Base-by-base conservation (phyloP, 441 rosid species). In the Pelargonium citronellum region DNA sequence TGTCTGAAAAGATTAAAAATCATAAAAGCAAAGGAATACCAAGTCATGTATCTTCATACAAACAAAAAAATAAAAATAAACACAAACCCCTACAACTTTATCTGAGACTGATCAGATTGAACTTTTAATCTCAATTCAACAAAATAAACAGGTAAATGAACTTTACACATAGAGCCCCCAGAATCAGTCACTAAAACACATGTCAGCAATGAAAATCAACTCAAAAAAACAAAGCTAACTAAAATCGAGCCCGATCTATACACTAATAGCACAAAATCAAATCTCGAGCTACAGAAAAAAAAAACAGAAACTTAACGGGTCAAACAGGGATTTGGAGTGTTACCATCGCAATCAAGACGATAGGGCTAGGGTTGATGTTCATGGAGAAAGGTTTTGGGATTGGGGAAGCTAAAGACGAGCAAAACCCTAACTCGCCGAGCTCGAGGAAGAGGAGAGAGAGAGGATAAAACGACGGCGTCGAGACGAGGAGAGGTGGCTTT, bases 361-460 rank as follows among this genome's bases (percentile, higher is more conserved):
- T 58, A 58, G 63, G 63, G 63, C 12, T 58, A 71, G 17, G 69
- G 41, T 19, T 66, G 22, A 34, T 16, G 8, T 13, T 46, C 39
- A 17, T 24, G 10, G 30, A 44, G 15, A 34, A 16, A 57, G 58
- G 63, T 11, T 19, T 58, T 12, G 63, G 10, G 30, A 58, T 58
- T 58, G 63, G 63, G 30, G 63, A 58, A 58, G 63, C 63, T 4
- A 72, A 39, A 19, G 43, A 70, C 43, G 68, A 30, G 30, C 69
- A 74, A 78, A 85, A 83, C 89, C 91, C 87, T 81, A 85, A 74
- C 81, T 73, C 79, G 47, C 78, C 71, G 68, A 78, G 62, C 67
- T 80, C 43, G 16, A 63, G 4, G 69, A 69, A 75, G 77, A 68
- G 67, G 73, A 68, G 63, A 39, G 80, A 74, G 49, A 73, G 70